Evolutionary conservation across 495 filamentous ascomycete genomes (phyloP).

Genomic region (Aspergillus affinis): DNA sequence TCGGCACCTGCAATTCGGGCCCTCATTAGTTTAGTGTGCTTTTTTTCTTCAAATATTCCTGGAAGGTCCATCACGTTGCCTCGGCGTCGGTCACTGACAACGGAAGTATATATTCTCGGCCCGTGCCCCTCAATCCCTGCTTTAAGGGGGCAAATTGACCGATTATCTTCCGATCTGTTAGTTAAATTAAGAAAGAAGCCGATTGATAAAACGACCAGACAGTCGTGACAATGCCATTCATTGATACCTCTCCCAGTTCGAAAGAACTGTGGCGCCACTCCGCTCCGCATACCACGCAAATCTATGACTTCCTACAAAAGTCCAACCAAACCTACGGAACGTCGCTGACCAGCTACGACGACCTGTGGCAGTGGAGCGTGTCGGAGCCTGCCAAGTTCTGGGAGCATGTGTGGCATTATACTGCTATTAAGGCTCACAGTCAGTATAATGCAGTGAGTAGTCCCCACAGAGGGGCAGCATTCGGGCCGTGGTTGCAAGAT

Average conservation of each 20-base stretch:
- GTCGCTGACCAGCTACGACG: constrained; percentile 61
- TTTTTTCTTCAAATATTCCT: not conserved
- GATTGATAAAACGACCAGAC: constrained; percentile 8
- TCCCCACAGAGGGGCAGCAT: not conserved
- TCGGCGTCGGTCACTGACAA: too few species aligned
- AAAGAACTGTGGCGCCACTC: constrained; percentile 71
- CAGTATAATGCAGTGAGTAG: constrained; percentile 58
- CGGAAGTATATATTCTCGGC: too few species aligned
- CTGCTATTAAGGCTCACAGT: constrained; percentile 66
- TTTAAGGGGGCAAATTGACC: not conserved
- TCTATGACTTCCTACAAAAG: constrained; percentile 66
- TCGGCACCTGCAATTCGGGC: not conserved
- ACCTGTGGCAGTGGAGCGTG: constrained; percentile 82
- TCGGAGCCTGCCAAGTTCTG: constrained; percentile 75
- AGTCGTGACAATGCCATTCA: constrained; percentile 24
- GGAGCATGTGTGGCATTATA: constrained; percentile 82
- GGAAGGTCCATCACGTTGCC: not conserved
- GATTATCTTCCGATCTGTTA: too few species aligned
- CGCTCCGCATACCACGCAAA: constrained; percentile 63
- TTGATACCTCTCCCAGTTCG: constrained; percentile 20
- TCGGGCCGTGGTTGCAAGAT: not conserved
- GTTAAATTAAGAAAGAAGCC: too few species aligned
- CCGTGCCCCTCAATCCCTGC: too few species aligned
- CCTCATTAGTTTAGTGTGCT: not conserved
- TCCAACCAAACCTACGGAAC: constrained; percentile 67